Evolutionary conservation across 495 filamentous ascomycete species (phyloP), one percentile per base, ranked within the genome.

Genomic region (Daldinia childiae): DNA sequence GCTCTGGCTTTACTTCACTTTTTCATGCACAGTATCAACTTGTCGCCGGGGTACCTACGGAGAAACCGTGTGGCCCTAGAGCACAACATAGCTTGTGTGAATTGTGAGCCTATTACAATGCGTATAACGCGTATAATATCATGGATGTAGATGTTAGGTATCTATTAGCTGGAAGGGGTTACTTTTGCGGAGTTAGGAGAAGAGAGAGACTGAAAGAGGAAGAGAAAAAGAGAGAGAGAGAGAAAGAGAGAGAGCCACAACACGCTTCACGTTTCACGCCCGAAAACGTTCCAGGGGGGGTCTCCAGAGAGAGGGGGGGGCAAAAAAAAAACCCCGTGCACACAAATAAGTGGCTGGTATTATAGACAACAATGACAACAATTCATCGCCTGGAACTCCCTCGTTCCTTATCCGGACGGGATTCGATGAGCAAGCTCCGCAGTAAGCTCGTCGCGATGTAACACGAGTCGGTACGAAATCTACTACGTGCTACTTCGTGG

Each of bases 311-410:
- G 52, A 14, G 30, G 30, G 54, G 30, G 52, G 14, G 29, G 2
- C 17, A 19, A 30, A 34, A 21, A 32, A 19, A 30, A 56, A 56
- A 56, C 56, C 71, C 67, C 67, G 62, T 74, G 62, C 71, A 41
- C 71, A 70, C 71, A 74, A 74, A 74, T 74, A 74, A 74, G 71
- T 74, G 71, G 71, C 71, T 74, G 71, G 71, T 71, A 74, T 63
- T 74, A 74, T 74, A 74, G 45, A 73, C 64, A 66, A 50, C 50
- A 58, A 30, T 58, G 24, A 34, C 39, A 62, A 45, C 58, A 50
- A 52, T 58, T 60, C 64, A 59, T 59, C 48, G 56, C 43, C 24
- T 39, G 24, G 48, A 26, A 52, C 51, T 36, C 27, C 9, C 36
- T 38, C 29, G 51, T 41, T 43, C 61, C 60, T 73, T 73, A 68